Evolutionary conservation across 2,329 filamentous ascomycete genomes (phyloP), one percentile per base, ranked within the genome.

Genomic region (Xylaria digitata): DNA sequence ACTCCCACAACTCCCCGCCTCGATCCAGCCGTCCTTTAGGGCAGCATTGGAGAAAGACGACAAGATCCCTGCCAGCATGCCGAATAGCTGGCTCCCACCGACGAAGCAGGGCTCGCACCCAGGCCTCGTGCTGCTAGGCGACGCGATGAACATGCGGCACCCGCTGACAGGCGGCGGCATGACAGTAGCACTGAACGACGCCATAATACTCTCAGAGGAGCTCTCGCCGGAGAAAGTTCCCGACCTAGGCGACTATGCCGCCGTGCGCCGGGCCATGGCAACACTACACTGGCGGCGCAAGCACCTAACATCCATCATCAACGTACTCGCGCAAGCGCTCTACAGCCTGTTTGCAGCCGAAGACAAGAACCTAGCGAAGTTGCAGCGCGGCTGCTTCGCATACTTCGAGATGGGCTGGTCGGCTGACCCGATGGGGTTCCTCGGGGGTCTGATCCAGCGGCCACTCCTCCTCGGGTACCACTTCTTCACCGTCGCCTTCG

Each of bases 141-240:
- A 99, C 78, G 95, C 96, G 15, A 90, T 97, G 86, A 99, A 99
- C 83, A 99, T 99, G 96, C 92, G 96, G n/a, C 96, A 99, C 81
- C 96, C 96, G 1, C 86, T 99, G 13, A 99, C 96, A 0, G 96
- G 96, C 60, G 96, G 96, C 71, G 96, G 96, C 74, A 99, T 99
- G 96, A 98, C 95, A 0, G 96, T 98, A 1, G 96, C 93, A 1
- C 92, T 99, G 80, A 97, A 95, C 81, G 96, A 99, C 76, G 94
- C 92, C 1, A 86, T 96, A 11, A 80, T 96, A 1, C 85, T 99
- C 30, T 84, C 91, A 0, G 86, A 90, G 8, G 83, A 97, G 23
- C 87, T 99, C 1, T 84, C 87, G 43, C 94, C 93, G 0, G 81
- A 86, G 45, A 80, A 82, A 7, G 85, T 97, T 0, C 90, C 92